Evolutionary conservation across 495 filamentous ascomycete species (phyloP), one percentile per base, ranked within the genome.

Genomic region (Penicillium manginii): DNA sequence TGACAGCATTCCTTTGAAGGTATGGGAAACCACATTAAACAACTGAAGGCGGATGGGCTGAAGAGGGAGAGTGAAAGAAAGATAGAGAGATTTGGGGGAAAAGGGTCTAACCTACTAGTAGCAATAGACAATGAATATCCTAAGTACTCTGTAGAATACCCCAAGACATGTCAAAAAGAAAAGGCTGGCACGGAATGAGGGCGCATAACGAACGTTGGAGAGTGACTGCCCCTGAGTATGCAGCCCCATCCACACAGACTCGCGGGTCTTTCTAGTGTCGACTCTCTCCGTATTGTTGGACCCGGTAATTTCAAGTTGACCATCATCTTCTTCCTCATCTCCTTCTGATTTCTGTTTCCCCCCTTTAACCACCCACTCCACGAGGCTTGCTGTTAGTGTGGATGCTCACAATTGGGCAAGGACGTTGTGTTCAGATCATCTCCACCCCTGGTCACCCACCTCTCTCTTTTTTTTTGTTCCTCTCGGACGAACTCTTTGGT

Each of bases 221-320:
- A 29, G 26, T 29, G 26, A 7, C 26, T 64, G 61, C 66, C 64
- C 66, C 66, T 69, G 64, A 67, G 64, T 54, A 61, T 68, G 62
- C 59, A 61, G 50, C 55, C 51, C 50, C 57, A 49, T 59, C 47
- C 57, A 62, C 64, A 63, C 54, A 52, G 46, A 67, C 64, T 56
- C 66, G 62, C 64, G 62, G 53, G 69, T 29, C 26, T 29, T 29
- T 2, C 2, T 8, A 29, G 3, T 29, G 26, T 29, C 31, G 31
- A 5, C 31, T 33, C 31, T 33, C 31, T 33, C 31, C 31, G n/a
- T n/a, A n/a, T n/a, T n/a, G 65, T 68, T 59, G 61, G 64, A 63
- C 65, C 64, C 51, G 51, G 61, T 64, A 64, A 59, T 60, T 57
- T 67, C 66, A 64, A 59, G 60, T 57, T 67, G 64, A 70, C 60